Conservation (phyloP, 495 filamentous ascomycete genomes). For the Penicillium flavigenum region DNA sequence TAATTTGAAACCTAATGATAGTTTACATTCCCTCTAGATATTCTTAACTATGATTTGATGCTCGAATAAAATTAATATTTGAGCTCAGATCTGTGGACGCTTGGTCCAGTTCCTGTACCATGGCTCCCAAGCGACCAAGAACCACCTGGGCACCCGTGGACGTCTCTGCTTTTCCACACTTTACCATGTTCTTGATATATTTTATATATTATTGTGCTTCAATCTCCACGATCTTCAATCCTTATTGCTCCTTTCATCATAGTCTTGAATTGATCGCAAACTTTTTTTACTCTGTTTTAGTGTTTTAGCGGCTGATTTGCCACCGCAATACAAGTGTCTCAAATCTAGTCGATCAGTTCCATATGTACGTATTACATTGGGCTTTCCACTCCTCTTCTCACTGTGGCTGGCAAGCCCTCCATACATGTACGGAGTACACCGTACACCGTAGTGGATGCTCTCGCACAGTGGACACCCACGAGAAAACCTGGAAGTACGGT, state of each 20-base stretch:
- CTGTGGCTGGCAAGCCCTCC: too few species aligned
- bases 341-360: slow-evolving; percentile 1
- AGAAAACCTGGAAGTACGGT: slow-evolving; percentile 1
- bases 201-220: not conserved
- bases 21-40: too few species aligned
- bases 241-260: not conserved
- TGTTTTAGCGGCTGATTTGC: slow-evolving; percentile 13
- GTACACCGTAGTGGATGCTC: not conserved
- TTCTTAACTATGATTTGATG: not conserved
- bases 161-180: not conserved
- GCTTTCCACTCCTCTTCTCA: slow-evolving; percentile 1
- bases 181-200: not conserved
- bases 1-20: not conserved
- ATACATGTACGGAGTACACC: too few species aligned
- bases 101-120: slow-evolving; percentile 5
- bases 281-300: slow-evolving; percentile 1
- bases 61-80: not conserved
- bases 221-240: slow-evolving; percentile 7
- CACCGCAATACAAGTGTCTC: slow-evolving; percentile 16
- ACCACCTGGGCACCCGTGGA: not conserved
- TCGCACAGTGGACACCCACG: slow-evolving; percentile 8
- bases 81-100: not conserved
- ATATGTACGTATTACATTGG: slow-evolving; percentile 7
- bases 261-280: not conserved
- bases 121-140: slow-evolving; percentile 15